Evolutionary conservation across 2,329 filamentous ascomycete genomes (phyloP).

Genomic region (Diaporthe aspalathi): DNA sequence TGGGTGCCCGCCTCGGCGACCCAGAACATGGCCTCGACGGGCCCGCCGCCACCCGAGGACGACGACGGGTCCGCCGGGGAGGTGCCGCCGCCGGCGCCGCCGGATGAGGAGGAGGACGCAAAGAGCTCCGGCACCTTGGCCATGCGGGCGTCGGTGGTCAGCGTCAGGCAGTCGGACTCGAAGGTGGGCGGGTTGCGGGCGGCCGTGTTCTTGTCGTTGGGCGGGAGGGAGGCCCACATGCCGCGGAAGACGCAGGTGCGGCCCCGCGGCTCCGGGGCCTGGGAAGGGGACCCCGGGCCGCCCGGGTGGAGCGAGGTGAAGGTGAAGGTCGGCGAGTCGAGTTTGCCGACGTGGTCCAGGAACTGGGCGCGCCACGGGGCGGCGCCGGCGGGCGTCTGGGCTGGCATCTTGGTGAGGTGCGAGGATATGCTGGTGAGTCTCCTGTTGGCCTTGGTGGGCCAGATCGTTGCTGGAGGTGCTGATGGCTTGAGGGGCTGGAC

Average conservation of each 20-base stretch:
- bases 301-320: conserved; percentile 61
- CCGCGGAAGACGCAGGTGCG: conserved; percentile 88
- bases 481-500: conserved; percentile 11
- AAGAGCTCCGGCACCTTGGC: conserved; percentile 81
- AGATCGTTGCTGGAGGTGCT: conserved; percentile 1
- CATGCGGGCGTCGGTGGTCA: conserved; percentile 92
- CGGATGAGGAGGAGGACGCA: too few relatives aligned
- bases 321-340: conserved; percentile 61
- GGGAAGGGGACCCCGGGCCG: conserved; percentile 47
- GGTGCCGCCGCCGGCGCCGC: conserved; percentile 58
- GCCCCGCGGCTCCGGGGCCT: conserved; percentile 65
- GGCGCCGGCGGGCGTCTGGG: conserved; percentile 42
- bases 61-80: conserved; percentile 50
- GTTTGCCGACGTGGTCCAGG: conserved; percentile 60
- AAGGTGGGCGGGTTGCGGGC: conserved; percentile 75
- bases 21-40: conserved; percentile 90
- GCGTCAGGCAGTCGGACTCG: conserved; percentile 81
- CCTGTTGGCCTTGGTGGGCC: conserved; percentile 9
- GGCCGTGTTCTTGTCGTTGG: conserved; percentile 78
- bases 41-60: conserved; percentile 70
- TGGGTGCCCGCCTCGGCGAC: conserved; percentile 76
- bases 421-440: conserved; percentile 25
- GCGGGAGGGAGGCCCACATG: conserved; percentile 79
- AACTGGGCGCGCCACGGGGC: conserved; percentile 67
- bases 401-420: background rate